These are phyloP conservation scores for Venturia carpophila DNA, from an alignment of 2,329 filamentous ascomycete genomes.

Conservation along the genomic window DNA sequence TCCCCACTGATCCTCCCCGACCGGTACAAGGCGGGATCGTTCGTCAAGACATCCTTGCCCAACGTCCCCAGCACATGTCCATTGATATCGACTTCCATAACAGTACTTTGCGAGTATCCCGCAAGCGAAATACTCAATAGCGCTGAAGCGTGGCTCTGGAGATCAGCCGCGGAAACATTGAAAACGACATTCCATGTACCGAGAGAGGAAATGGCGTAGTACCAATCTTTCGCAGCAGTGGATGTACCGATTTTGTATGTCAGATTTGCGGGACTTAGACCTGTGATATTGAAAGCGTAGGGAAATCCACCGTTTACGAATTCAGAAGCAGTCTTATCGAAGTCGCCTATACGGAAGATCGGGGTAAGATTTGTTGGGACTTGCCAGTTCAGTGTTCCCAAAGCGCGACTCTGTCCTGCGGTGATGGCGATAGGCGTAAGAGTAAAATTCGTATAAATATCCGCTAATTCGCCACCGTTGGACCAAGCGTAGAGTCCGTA, in stretches of 20 bases:
- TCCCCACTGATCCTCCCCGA: slow-evolving; percentile 41
- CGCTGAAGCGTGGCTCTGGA: background rate
- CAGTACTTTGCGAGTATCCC: slow-evolving; percentile 35
- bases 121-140: slow-evolving; percentile 20
- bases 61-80: slow-evolving; percentile 36
- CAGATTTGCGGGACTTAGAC: slow-evolving; percentile 39
- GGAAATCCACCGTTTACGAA: slow-evolving; percentile 39
- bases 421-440: slow-evolving; percentile 36
- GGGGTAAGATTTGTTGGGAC: slow-evolving; percentile 28
- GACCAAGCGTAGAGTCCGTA: slow-evolving; percentile 47
- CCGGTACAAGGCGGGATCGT: slow-evolving; percentile 42
- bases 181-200: slow-evolving; percentile 31
- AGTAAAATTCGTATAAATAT: slow-evolving; percentile 40
- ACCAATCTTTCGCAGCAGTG: slow-evolving; percentile 38
- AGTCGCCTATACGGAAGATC: slow-evolving; percentile 44
- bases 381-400: slow-evolving; percentile 37
- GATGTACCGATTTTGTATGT: slow-evolving; percentile 37
- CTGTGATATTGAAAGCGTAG: slow-evolving; percentile 39
- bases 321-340: slow-evolving; percentile 40
- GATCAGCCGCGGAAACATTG: slow-evolving; percentile 15
- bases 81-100: slow-evolving; percentile 37
- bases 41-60: slow-evolving; percentile 28
- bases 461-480: slow-evolving; percentile 37
- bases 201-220: slow-evolving; percentile 38
- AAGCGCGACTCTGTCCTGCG: slow-evolving; percentile 29